These are phyloP conservation scores for Hemileia vastatrix DNA, from an alignment of 1,284 basidiomycete genomes.

Conservation along the genomic window DNA sequence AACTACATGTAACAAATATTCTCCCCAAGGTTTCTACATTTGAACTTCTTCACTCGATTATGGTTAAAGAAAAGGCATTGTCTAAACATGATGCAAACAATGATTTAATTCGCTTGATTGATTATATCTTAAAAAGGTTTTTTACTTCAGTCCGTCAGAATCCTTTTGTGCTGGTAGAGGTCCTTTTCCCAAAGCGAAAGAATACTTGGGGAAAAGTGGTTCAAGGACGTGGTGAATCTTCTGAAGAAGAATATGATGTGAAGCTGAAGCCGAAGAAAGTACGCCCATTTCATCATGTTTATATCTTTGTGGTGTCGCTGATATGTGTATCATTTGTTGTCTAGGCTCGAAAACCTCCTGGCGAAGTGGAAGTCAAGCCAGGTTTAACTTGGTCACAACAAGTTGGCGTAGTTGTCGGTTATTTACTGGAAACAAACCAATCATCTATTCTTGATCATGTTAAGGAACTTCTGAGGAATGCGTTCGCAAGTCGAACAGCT, in stretches of 20 bases:
- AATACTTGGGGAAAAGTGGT: constrained; percentile 8
- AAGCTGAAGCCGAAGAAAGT: constrained; percentile 44
- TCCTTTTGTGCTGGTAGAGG: constrained; percentile 73
- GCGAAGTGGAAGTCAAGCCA: constrained; percentile 72
- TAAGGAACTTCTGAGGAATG: constrained; percentile 53
- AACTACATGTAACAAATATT: background rate
- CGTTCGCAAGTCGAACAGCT: constrained; percentile 49
- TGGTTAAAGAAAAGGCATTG: constrained; percentile 63
- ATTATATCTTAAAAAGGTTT: constrained; percentile 74
- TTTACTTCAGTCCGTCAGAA: constrained; percentile 77
- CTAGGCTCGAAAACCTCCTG: constrained; percentile 31
- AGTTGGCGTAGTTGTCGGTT: constrained; percentile 69
- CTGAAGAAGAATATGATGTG: constrained; percentile 21
- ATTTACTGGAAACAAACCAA: constrained; percentile 60
- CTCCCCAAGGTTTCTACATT: constrained; percentile 64
- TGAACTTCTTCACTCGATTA: constrained; percentile 68
- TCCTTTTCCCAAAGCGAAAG: constrained; percentile 33
- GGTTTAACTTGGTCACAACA: constrained; percentile 82
- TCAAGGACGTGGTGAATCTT: constrained; percentile 1
- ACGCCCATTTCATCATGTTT: background rate
- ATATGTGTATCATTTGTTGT: background rate
- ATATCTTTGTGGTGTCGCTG: background rate
- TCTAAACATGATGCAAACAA: constrained; percentile 67
- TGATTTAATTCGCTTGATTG: constrained; percentile 70
- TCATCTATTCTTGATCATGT: constrained; percentile 64